phyloP scores from a whole-genome alignment of 2,329 filamentous ascomycete species.

The Hirsutella thompsonii region DNA sequence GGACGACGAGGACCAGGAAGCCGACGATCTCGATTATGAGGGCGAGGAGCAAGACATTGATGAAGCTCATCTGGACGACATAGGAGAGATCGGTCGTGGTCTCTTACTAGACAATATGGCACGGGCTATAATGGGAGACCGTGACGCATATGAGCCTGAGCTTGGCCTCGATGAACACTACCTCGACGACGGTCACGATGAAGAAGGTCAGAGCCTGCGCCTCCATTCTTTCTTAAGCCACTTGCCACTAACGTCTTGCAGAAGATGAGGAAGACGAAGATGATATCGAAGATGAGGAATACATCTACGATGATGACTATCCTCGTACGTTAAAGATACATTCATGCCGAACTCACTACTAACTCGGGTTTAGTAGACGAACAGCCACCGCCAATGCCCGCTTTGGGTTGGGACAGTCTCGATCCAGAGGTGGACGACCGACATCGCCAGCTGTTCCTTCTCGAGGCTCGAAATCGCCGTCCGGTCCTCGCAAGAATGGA shows the following conservation, averaged over 20 bases:
- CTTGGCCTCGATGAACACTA: slow-evolving; percentile 39
- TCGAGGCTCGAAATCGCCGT: slow-evolving; percentile 35
- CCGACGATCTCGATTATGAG: slow-evolving; percentile 41
- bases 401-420: slow-evolving; percentile 45
- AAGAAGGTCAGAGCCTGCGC: slow-evolving; percentile 32
- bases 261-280: slow-evolving; percentile 53
- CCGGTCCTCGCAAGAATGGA: slow-evolving; percentile 20
- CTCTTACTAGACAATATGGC: slow-evolving; percentile 40
- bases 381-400: slow-evolving; percentile 26
- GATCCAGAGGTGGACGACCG: slow-evolving; percentile 35
- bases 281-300: slow-evolving; percentile 55
- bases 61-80: slow-evolving; percentile 31
- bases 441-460: slow-evolving; percentile 32
- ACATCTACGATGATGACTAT: slow-evolving; percentile 47
- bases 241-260: slow-evolving; percentile 7
- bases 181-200: slow-evolving; percentile 44
- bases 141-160: slow-evolving; percentile 38
- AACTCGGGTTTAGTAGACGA: slow-evolving; percentile 2
- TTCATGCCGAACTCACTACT: neutral
- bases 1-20: slow-evolving; percentile 38
- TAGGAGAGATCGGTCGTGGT: slow-evolving; percentile 33
- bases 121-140: slow-evolving; percentile 39
- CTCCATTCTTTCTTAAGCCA: neutral
- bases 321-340: slow-evolving; percentile 30
- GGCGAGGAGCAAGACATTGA: slow-evolving; percentile 41